Evolutionary conservation across 129 eudicot genomes (phyloP), one percentile per base, ranked within the genome.

Genomic region (Arctium lappa): DNA sequence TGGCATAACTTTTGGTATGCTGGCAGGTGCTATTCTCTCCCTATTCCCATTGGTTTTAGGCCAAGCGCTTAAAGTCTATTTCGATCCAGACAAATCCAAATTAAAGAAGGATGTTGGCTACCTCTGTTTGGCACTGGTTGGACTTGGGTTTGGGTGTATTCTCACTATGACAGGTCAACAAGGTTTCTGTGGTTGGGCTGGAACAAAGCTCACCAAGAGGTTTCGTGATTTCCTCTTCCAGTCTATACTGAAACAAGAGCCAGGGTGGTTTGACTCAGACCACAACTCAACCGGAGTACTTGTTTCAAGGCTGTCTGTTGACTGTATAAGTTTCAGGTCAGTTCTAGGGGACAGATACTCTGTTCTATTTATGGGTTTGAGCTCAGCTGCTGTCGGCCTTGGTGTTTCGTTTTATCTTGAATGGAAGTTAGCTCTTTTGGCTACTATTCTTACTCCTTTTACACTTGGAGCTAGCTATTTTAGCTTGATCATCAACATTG

Each of bases 381-480:
- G 97, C 79, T 84, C 97, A 22, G 96, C 96, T 34, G 94, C 94
- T 16, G 97, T 93, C 5, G 96, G 96, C 39, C 88, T 93, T 13
- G 87, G 92, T 8, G 85, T 91, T 38, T 93, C 97, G 5, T 89
- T 85, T 74, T 83, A 62, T 77, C 87, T 93, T 0, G 77, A 91
- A 73, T 93, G 97, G 97, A 86, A 90, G 73, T 71, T 93, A 85
- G 83, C 94, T 33, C 88, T 93, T 46, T 76, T 93, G 65, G 96
- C 94, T 18, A 75, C 91, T 22, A 79, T 88, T 72, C 80, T 91
- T 33, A 93, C 97, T 6, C 96, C 97, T 18, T 87, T 93, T 36
- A 89, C 97, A 5, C 97, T 93, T 16, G 97, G 96, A 15, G 97
- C 97, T n/a, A 93, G 95, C 85, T 93, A 93, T 68, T 85, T 93